Evolutionary conservation across 805 yeast genomes (phyloP), one percentile per base, ranked within the genome.

Genomic region (Lipomyces chichibuensis): DNA sequence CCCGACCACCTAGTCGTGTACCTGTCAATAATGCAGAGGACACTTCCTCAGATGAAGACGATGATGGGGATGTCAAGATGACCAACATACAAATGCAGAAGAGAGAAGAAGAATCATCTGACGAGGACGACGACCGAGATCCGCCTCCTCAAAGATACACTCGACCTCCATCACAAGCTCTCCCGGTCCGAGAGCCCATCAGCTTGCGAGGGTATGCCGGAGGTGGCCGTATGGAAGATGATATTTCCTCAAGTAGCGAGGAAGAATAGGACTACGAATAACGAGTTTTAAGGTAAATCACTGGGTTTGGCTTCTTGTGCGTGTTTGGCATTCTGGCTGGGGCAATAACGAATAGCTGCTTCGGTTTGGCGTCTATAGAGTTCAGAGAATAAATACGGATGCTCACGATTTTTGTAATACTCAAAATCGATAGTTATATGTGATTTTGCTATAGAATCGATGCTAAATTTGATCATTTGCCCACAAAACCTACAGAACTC

Each of bases 181-280:
- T 55, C 32, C 49, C 33, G 53, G 60, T 57, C 27, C 23, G 64
- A n/a, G 59, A 58, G 7, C 74, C 74, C n/a, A 71, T 69, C 8
- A 67, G 72, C 57, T 57, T 71, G n/a, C 63, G 74, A n/a, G 73
- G 70, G 5, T 67, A 64, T 39, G 65, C 74, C 7, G 71, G 73
- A 9, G 60, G 65, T 14, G 35, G 58, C 14, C 62, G 73, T 9
- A 59, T 53, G 8, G 74, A 72, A 53, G 71, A 67, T n/a, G 73
- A 71, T 14, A 57, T 72, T 6, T 61, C 65, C 35, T 71, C 74
- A 5, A 68, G 73, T 25, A 70, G 73, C 43, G 73, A 71, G 52
- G 74, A 71, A 33, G 74, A 72, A 59, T 72, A 62, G 39, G 17
- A 29, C 11, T 17, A 43, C 49, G 14, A 11, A 35, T 43, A 43